Evolutionary conservation across 805 yeast genomes (phyloP).

Genomic region (Wickerhamiella shivajii): DNA sequence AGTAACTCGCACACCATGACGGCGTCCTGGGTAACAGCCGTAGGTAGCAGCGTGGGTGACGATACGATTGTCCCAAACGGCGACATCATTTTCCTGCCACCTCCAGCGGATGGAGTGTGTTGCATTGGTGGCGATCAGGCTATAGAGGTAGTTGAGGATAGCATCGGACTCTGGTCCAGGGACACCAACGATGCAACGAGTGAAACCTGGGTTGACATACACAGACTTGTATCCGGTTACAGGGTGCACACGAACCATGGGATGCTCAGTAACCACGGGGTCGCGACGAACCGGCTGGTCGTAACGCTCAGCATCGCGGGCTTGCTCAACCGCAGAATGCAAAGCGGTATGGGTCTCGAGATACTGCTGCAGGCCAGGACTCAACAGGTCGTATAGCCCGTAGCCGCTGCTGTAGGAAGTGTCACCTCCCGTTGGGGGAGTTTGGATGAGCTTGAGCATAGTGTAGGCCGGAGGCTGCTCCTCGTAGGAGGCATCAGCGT

Average conservation of each 20-base stretch:
- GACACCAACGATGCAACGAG: conserved; percentile 54
- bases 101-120: conserved; percentile 35
- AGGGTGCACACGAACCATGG: conserved; percentile 47
- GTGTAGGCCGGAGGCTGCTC: conserved; percentile 62
- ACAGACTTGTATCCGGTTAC: conserved; percentile 49
- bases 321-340: conserved; percentile 38
- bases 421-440: conserved; percentile 41
- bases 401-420: conserved; percentile 42
- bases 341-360: conserved; percentile 44
- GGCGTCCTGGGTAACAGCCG: conserved; percentile 24
- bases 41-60: conserved; percentile 37
- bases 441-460: conserved; percentile 46
- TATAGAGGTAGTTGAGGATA: conserved; percentile 41
- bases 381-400: conserved; percentile 39
- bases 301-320: conserved; percentile 24
- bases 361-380: conserved; percentile 34
- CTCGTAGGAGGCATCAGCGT: conserved; percentile 65
- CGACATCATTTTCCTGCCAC: conserved; percentile 34
- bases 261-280: conserved; percentile 42
- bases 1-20: conserved; percentile 40
- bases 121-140: conserved; percentile 19
- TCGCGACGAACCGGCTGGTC: conserved; percentile 37
- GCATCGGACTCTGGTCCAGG: conserved; percentile 57
- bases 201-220: conserved; percentile 42
- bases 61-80: conserved; percentile 43